Conservation (phyloP, 352 stramenopile genomes). For the Sclerospora graminicola region DNA sequence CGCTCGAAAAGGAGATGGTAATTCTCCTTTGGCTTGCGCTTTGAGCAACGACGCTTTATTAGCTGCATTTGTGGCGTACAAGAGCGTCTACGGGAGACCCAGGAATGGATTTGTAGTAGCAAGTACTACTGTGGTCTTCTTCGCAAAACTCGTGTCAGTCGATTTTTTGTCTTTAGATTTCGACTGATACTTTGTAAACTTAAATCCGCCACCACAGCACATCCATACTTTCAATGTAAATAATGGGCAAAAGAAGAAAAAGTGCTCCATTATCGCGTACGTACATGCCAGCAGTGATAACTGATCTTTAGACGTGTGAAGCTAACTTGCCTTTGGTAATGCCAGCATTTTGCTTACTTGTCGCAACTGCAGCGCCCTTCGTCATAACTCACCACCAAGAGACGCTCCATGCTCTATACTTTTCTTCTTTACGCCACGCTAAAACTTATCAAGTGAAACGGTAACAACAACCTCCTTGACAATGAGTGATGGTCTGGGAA, state of each 20-base stretch:
- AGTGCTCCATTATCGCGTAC: neutral
- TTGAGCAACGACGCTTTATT: slow-evolving; percentile 6
- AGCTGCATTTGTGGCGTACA: neutral
- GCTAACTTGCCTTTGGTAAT: slow-evolving; percentile 17
- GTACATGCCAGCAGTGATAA: slow-evolving; percentile 13
- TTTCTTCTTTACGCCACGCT: slow-evolving; percentile 4
- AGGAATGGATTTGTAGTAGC: slow-evolving; percentile 7
- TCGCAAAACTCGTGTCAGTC: neutral
- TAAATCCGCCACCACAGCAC: slow-evolving; percentile 7
- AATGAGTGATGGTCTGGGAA: slow-evolving; percentile 34
- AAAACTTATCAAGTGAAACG: slow-evolving; percentile 20
- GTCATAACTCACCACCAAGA: slow-evolving; percentile 1
- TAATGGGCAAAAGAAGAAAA: neutral
- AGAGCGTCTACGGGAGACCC: slow-evolving; percentile 4
- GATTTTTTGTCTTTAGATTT: slow-evolving; percentile 6
- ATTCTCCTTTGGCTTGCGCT: slow-evolving; percentile 2
- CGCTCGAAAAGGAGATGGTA: slow-evolving; percentile 12
- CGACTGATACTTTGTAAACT: slow-evolving; percentile 15
- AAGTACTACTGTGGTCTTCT: slow-evolving; percentile 2
- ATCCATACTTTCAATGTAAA: too few species aligned
- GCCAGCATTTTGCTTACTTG: neutral
- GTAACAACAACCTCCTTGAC: slow-evolving; percentile 11
- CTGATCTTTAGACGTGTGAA: slow-evolving; percentile 8
- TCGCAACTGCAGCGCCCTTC: neutral
- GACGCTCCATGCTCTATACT: slow-evolving; percentile 9